Evolutionary conservation across 805 yeast genomes (phyloP).

Genomic region (Candida silvatica): DNA sequence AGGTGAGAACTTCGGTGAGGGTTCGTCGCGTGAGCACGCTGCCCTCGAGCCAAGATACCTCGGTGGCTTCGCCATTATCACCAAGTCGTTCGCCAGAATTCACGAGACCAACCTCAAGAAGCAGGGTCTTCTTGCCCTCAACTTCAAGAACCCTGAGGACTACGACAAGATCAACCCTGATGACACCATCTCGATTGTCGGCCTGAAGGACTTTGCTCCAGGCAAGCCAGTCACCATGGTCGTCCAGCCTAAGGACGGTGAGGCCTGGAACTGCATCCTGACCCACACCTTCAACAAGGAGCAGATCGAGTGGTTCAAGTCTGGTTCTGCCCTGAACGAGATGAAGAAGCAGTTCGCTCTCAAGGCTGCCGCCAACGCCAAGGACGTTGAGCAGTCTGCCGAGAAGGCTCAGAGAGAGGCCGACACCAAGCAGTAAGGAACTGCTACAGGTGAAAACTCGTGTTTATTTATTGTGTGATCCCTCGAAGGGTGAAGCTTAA

Average conservation of each 20-base stretch:
- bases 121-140: constrained; percentile 97
- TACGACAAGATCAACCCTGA: constrained; percentile 90
- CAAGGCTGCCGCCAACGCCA: constrained; percentile 2
- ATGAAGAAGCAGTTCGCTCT: constrained; percentile 30
- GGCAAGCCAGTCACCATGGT: constrained; percentile 83
- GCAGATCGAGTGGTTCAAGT: constrained; percentile 98
- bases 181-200: constrained; percentile 83
- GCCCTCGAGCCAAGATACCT: constrained; percentile 99
- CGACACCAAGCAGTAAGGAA: not conserved
- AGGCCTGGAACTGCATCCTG: constrained; percentile 81
- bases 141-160: constrained; percentile 81
- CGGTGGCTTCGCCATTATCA: constrained; percentile 96
- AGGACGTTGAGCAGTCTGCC: not conserved
- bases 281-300: constrained; percentile 94
- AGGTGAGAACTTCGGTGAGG: constrained; percentile 99
- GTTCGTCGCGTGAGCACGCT: constrained; percentile 99
- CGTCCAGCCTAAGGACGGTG: constrained; percentile 65
- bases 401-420: too few relatives aligned
- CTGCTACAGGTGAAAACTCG: not conserved
- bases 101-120: constrained; percentile 99
- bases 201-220: constrained; percentile 81
- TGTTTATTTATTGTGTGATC: constrained; percentile 5
- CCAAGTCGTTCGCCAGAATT: constrained; percentile 97
- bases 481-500: not conserved
- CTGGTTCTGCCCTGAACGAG: constrained; percentile 98